Conservation (phyloP, 2,329 filamentous ascomycete species). For the Hortaea werneckii region DNA sequence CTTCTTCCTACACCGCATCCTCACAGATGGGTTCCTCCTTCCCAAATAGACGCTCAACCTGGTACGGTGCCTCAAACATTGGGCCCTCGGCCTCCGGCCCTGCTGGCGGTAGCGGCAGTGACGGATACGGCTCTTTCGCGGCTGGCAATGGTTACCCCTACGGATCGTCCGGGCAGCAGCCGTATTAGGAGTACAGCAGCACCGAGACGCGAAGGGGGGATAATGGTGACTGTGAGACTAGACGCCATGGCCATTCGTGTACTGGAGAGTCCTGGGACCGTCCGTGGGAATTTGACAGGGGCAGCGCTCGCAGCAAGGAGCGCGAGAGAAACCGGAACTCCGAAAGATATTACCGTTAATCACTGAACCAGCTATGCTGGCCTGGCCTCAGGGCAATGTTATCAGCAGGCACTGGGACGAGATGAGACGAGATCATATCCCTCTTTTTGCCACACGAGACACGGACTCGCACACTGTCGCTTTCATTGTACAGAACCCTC, state of each 20-base stretch:
- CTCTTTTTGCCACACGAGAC: too few species aligned
- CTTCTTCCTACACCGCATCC: neutral
- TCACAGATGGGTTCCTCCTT: neutral
- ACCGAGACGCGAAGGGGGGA: neutral
- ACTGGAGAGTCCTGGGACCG: neutral
- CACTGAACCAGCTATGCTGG: too few species aligned
- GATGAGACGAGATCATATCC: too few species aligned
- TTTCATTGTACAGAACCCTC: too few species aligned
- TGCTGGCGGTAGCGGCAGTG: neutral
- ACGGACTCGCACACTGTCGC: too few species aligned
- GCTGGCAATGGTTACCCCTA: slow-evolving; percentile 1
- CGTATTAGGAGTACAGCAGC: slow-evolving; percentile 1
- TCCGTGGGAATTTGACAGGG: neutral
- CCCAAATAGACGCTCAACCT: neutral
- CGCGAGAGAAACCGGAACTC: too few species aligned
- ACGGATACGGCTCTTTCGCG: slow-evolving; percentile 6
- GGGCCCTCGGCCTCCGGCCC: neutral
- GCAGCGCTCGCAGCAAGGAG: too few species aligned
- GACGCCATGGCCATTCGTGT: neutral
- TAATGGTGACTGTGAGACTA: neutral
- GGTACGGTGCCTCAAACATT: neutral
- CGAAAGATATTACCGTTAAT: too few species aligned
- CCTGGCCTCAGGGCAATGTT: too few species aligned
- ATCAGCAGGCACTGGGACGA: too few species aligned
- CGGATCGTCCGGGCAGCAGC: slow-evolving; percentile 1